phyloP scores from a whole-genome alignment of 2,329 filamentous ascomycete species.

The Arthrobotrys sinensis region DNA sequence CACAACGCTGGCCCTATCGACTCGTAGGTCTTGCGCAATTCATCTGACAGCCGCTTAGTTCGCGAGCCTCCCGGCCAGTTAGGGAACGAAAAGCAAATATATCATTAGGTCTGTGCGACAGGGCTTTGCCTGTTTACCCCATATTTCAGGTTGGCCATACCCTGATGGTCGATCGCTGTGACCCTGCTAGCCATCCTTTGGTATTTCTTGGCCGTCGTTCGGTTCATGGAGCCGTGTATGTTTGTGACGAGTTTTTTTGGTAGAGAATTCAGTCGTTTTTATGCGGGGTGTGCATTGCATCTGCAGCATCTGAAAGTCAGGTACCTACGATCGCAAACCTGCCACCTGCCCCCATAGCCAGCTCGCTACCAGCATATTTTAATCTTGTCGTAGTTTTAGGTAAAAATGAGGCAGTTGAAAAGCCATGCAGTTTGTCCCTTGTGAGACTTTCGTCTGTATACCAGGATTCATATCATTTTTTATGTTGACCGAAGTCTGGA shows the following conservation, averaged over 20 bases:
- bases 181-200: constrained; percentile 45
- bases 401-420: constrained; percentile 47
- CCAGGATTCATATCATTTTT: constrained; percentile 43
- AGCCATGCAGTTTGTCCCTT: constrained; percentile 36
- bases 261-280: constrained; percentile 27
- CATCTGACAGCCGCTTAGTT: constrained; percentile 43
- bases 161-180: constrained; percentile 44
- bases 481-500: constrained; percentile 38
- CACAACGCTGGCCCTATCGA: background rate
- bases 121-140: constrained; percentile 45
- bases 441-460: constrained; percentile 17
- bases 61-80: constrained; percentile 26
- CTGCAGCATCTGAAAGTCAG: constrained; percentile 36
- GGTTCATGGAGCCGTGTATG: constrained; percentile 45
- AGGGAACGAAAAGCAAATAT: constrained; percentile 54
- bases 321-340: constrained; percentile 32
- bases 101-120: constrained; percentile 42
- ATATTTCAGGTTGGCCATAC: constrained; percentile 48
- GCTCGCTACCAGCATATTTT: constrained; percentile 57
- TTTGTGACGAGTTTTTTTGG: constrained; percentile 20
- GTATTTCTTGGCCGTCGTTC: constrained; percentile 48
- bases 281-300: constrained; percentile 46
- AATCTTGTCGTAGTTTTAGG: constrained; percentile 47
- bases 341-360: constrained; percentile 40
- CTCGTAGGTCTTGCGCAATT: constrained; percentile 52